Percentiles rank a stretch among this genome's conserved stretches.
phyloP scores from a whole-genome alignment of 2,329 filamentous ascomycete species.

The Epichloe amarillans region DNA sequence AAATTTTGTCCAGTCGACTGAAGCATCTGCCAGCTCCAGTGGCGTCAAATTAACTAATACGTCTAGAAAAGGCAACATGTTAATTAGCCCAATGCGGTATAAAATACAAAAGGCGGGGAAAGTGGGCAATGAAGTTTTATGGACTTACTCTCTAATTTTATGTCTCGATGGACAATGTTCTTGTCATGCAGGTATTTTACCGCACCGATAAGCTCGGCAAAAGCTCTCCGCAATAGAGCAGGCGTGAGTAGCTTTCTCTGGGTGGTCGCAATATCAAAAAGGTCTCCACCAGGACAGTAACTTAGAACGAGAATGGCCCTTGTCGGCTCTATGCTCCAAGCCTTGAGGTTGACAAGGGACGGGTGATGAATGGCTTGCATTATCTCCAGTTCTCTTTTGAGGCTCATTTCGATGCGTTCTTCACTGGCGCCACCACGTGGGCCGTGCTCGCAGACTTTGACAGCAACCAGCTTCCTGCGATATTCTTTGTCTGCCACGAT shows the following conservation, averaged over 20 bases:
- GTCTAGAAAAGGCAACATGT: slow-evolving; percentile 38
- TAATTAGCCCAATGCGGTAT: background rate
- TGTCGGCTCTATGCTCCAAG: slow-evolving; percentile 73
- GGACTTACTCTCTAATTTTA: slow-evolving; percentile 82
- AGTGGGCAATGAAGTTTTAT: background rate
- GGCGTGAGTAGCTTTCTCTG: slow-evolving; percentile 56
- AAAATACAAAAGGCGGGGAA: no score
- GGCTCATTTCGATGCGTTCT: slow-evolving; percentile 79
- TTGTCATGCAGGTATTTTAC: slow-evolving; percentile 74
- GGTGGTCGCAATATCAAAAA: slow-evolving; percentile 80
- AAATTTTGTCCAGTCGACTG: slow-evolving; percentile 58
- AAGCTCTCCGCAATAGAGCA: slow-evolving; percentile 65
- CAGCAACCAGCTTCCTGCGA: slow-evolving; percentile 74
- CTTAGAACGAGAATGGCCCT: slow-evolving; percentile 76
- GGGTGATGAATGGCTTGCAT: slow-evolving; percentile 81
- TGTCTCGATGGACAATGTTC: slow-evolving; percentile 88
- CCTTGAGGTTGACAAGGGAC: slow-evolving; percentile 80
- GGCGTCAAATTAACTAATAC: slow-evolving; percentile 77
- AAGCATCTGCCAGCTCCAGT: slow-evolving; percentile 47
- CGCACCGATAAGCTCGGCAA: slow-evolving; percentile 76
- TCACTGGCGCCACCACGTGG: slow-evolving; percentile 88
- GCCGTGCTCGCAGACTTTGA: slow-evolving; percentile 92
- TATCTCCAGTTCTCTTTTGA: slow-evolving; percentile 92
- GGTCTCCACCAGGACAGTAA: slow-evolving; percentile 86
- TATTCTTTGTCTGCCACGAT: slow-evolving; percentile 25